Percentiles rank a stretch among this genome's conserved stretches.
These are phyloP conservation scores for Ciborinia camelliae DNA, from an alignment of 2,329 filamentous ascomycete species.

Conservation along the genomic window DNA sequence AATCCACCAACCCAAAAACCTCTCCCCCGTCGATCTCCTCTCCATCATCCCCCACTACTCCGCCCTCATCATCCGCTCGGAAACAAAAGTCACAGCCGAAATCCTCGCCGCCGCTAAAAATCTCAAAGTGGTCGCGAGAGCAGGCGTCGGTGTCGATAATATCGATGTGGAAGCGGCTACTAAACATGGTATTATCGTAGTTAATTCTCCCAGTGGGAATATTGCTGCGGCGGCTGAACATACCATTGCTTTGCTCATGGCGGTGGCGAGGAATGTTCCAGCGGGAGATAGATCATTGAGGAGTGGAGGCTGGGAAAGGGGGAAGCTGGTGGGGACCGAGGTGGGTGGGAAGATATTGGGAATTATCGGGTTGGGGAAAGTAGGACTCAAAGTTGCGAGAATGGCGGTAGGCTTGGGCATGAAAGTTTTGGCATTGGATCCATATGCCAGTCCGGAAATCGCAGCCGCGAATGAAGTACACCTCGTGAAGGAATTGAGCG, in stretches of 20 bases:
- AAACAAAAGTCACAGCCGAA: conserved; percentile 72
- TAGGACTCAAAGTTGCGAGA: conserved; percentile 76
- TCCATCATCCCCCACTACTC: conserved; percentile 68
- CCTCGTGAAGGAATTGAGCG: conserved; percentile 54
- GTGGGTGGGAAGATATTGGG: conserved; percentile 74
- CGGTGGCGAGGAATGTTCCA: conserved; percentile 70
- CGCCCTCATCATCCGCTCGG: conserved; percentile 74
- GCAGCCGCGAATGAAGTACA: conserved; percentile 65
- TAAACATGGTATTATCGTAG: conserved; percentile 69
- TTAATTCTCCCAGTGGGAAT: conserved; percentile 77
- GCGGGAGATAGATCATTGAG: conserved; percentile 68
- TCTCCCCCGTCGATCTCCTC: conserved; percentile 61
- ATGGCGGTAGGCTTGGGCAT: conserved; percentile 75
- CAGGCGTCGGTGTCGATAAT: conserved; percentile 81
- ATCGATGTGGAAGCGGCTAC: conserved; percentile 74
- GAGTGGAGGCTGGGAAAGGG: conserved; percentile 70
- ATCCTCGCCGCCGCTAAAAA: conserved; percentile 64
- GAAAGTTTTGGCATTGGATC: conserved; percentile 71
- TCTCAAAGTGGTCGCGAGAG: conserved; percentile 74
- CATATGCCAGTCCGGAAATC: conserved; percentile 72
- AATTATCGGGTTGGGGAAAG: conserved; percentile 78
- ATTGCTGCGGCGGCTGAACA: conserved; percentile 79
- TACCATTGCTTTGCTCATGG: conserved; percentile 70
- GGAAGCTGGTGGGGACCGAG: conserved; percentile 71
- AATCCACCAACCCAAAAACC: conserved; percentile 63